Percentiles rank a stretch among this genome's conserved stretches.
These are phyloP conservation scores for Kondoa subrosea DNA, from an alignment of 768 basidiomycete species.

Conservation along the genomic window DNA sequence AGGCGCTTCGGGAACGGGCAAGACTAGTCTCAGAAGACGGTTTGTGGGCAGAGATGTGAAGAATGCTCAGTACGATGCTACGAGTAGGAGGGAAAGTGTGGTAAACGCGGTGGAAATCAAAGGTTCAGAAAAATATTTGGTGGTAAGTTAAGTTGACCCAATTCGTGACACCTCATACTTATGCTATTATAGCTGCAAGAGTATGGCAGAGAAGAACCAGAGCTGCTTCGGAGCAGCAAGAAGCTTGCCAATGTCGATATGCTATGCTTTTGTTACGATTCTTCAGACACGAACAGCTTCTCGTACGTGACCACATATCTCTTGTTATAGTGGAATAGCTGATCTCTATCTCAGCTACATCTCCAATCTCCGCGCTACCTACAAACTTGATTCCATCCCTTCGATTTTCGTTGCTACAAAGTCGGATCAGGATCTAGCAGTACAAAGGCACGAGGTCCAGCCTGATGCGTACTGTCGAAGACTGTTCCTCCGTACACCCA, in stretches of 20 bases:
- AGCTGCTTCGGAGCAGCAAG: slow-evolving; percentile 69
- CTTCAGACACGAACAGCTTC: slow-evolving; percentile 96
- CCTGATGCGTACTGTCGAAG: slow-evolving; percentile 91
- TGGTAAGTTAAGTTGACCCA: slow-evolving; percentile 45
- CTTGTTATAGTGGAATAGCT: slow-evolving; percentile 41
- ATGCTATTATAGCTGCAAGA: slow-evolving; percentile 64
- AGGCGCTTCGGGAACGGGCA: slow-evolving; percentile 88
- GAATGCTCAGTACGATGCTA: slow-evolving; percentile 58
- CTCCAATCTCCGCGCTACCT: slow-evolving; percentile 62
- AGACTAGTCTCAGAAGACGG: slow-evolving; percentile 66
- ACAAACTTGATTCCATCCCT: slow-evolving; percentile 83
- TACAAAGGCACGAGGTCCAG: slow-evolving; percentile 95
- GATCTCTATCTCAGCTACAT: neutral
- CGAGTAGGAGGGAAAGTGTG: slow-evolving; percentile 55
- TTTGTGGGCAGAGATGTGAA: slow-evolving; percentile 71
- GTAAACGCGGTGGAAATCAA: slow-evolving; percentile 90
- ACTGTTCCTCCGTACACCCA: slow-evolving; percentile 75
- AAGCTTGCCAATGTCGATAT: slow-evolving; percentile 87
- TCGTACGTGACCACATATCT: slow-evolving; percentile 93
- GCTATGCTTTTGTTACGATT: slow-evolving; percentile 89
- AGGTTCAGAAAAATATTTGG: slow-evolving; percentile 86
- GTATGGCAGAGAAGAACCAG: slow-evolving; percentile 88
- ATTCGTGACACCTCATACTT: slow-evolving; percentile 2
- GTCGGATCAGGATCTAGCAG: slow-evolving; percentile 87
- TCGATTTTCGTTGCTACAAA: slow-evolving; percentile 97